Conservation (phyloP, 1,284 basidiomycete species). For the Irpex sp. region DNA sequence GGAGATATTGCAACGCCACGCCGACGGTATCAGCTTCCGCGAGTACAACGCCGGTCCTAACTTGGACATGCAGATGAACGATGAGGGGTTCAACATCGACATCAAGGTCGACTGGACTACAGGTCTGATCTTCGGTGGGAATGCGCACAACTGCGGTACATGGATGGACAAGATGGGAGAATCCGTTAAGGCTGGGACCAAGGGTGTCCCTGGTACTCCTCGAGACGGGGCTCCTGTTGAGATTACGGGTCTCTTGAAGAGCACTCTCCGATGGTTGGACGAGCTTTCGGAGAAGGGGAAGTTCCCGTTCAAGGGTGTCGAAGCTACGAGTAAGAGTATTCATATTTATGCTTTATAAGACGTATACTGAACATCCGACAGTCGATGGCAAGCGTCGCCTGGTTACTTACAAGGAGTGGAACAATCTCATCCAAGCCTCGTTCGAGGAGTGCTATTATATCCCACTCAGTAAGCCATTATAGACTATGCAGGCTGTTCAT, state of each 20-base stretch:
- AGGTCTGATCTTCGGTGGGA: conserved; percentile 89
- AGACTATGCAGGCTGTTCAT: too few relatives aligned
- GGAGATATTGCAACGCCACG: conserved; percentile 94
- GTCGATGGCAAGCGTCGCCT: conserved; percentile 70
- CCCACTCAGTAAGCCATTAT: too few relatives aligned
- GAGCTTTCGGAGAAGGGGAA: conserved; percentile 60
- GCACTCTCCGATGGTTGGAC: conserved; percentile 87
- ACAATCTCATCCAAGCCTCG: conserved; percentile 74
- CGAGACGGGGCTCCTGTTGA: conserved; percentile 95
- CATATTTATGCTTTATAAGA: background rate
- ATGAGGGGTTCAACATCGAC: conserved; percentile 92
- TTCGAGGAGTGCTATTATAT: conserved; percentile 94
- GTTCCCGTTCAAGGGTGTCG: conserved; percentile 91
- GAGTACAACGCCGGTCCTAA: conserved; percentile 96
- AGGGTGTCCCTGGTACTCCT: conserved; percentile 92
- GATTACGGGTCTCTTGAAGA: conserved; percentile 92
- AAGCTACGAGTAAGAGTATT: conserved; percentile 63
- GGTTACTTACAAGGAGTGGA: conserved; percentile 92
- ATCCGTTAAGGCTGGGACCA: conserved; percentile 86
- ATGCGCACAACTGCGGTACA: conserved; percentile 80
- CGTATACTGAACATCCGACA: conserved; percentile 27
- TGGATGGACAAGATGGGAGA: conserved; percentile 99
- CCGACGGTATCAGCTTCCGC: conserved; percentile 88
- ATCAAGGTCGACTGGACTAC: conserved; percentile 94
- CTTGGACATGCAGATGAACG: conserved; percentile 93